These are phyloP conservation scores for Parmales sp. DNA, from an alignment of 108 stramenopile species.

Conservation along the genomic window DNA sequence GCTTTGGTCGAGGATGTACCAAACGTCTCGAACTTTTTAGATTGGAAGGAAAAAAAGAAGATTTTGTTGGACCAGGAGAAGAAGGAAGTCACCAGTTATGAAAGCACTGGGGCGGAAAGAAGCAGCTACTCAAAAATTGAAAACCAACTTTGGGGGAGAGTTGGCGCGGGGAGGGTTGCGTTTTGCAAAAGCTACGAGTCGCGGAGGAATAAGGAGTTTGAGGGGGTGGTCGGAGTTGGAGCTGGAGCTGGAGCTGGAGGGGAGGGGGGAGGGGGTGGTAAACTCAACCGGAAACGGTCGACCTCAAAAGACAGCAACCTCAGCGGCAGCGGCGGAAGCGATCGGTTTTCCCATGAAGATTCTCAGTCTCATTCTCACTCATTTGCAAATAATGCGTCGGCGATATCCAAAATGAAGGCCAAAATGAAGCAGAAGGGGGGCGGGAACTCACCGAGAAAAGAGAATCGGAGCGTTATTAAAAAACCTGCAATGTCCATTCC, in stretches of 20 bases:
- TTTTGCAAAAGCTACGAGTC: too few species aligned
- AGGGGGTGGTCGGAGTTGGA: too few species aligned
- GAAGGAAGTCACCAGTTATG: not conserved
- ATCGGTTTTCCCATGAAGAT: too few species aligned
- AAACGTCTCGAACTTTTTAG: not conserved
- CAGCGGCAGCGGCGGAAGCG: too few species aligned
- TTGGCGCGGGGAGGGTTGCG: not conserved
- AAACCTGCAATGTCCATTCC: not conserved
- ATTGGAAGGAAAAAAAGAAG: constrained; percentile 3
- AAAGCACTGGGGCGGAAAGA: not conserved
- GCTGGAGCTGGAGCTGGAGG: not conserved
- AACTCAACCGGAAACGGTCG: not conserved
- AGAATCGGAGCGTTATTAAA: not conserved
- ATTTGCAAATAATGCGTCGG: too few species aligned
- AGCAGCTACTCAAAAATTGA: not conserved
- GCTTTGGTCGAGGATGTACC: not conserved
- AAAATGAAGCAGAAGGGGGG: not conserved
- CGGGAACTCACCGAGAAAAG: not conserved
- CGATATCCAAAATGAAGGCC: not conserved
- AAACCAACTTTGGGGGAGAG: not conserved
- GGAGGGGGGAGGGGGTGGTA: not conserved
- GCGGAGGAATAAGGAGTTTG: too few species aligned
- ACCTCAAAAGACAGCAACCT: too few species aligned
- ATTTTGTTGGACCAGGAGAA: not conserved
- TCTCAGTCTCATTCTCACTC: too few species aligned